These are phyloP conservation scores for Tulasnella sp. DNA, from an alignment of 768 basidiomycete species.

Conservation along the genomic window DNA sequence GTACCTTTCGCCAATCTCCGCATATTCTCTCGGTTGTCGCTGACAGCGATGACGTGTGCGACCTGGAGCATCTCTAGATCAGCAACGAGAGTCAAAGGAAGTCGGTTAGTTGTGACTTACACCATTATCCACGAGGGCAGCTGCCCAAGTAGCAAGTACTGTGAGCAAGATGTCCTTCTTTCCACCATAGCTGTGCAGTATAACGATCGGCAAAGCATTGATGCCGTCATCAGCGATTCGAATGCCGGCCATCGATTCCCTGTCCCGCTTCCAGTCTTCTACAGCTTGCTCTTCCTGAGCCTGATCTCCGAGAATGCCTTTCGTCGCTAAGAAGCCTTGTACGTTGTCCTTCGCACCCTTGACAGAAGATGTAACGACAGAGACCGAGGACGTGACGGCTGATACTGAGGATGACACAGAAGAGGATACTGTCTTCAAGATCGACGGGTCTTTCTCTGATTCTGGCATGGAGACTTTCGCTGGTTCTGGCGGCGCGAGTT, in stretches of 20 bases:
- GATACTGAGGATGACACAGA: background rate
- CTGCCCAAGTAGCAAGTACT: slow-evolving; percentile 78
- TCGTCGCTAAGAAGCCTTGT: background rate
- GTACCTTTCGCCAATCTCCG: slow-evolving; percentile 75
- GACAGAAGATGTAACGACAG: background rate
- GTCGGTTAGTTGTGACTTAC: slow-evolving; percentile 30
- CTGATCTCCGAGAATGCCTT: slow-evolving; percentile 1
- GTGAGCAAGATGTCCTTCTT: slow-evolving; percentile 60
- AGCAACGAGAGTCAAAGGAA: background rate
- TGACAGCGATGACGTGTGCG: slow-evolving; percentile 85
- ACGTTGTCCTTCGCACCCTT: slow-evolving; percentile 1
- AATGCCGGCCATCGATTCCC: slow-evolving; percentile 8
- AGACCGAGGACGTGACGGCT: slow-evolving; percentile 5
- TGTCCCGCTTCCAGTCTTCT: background rate
- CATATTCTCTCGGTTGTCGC: slow-evolving; percentile 79
- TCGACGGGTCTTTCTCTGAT: slow-evolving; percentile 1
- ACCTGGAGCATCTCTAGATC: slow-evolving; percentile 36
- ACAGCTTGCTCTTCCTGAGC: background rate
- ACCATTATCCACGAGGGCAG: slow-evolving; percentile 67
- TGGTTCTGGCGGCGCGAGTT: too few species aligned
- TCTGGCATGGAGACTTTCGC: background rate
- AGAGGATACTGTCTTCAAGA: background rate
- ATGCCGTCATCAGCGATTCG: slow-evolving; percentile 35
- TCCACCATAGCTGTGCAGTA: slow-evolving; percentile 65
- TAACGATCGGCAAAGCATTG: slow-evolving; percentile 67